Base-by-base conservation (phyloP, 2,329 filamentous ascomycete genomes). In the Penicillium polonicum region DNA sequence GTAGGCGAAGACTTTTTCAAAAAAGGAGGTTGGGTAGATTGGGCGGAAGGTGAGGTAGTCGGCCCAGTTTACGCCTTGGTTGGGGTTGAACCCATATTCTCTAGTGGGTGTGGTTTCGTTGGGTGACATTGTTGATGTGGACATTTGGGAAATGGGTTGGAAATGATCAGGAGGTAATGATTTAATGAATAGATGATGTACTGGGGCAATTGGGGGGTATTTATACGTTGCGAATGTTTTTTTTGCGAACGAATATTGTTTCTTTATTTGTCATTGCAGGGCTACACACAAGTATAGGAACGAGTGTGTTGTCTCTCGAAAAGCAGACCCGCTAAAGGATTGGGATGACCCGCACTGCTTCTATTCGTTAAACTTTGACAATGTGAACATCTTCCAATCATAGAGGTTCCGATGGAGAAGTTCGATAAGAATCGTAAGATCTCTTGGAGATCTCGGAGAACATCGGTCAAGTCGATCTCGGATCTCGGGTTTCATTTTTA, bases 41-140 rank as follows among this genome's bases (percentile, higher is more conserved):
- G 53, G 53, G 7, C 53, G 53, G 19, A 56, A 56, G 23, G 27
- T 51, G 31, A 56, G 33, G 23, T 56, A 56, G 39, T 52, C 46
- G 2, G 53, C 44, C 53, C 53, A 56, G n/a, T 52, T 33, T 5
- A 56, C 53, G 6, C 53, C 53, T 38, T 53, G 50, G 3, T 31
- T 53, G 31, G 41, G 4, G 33, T 50, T 56, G 46, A 56, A 56
- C 4, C 53, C 53, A 8, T 31, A 56, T 39, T 51, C 38, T n/a
- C 17, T 21, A 12, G 23, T 7, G n/a, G 23, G 8, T n/a, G 3
- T 2, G 4, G 31, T n/a, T 25, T 36, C 8, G 13, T 42, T 29
- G 25, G 8, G 10, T 25, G 46, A n/a, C 19, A 44, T 35, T 23
- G 23, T 31, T 36, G 33, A 15, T 33, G 25, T 52, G 10, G 53